A percentile compares a stretch with the other conserved stretches of the same genome.
Evolutionary conservation across 306 rosid genomes (phyloP).

Genomic region (Spatholobus suberectus): DNA sequence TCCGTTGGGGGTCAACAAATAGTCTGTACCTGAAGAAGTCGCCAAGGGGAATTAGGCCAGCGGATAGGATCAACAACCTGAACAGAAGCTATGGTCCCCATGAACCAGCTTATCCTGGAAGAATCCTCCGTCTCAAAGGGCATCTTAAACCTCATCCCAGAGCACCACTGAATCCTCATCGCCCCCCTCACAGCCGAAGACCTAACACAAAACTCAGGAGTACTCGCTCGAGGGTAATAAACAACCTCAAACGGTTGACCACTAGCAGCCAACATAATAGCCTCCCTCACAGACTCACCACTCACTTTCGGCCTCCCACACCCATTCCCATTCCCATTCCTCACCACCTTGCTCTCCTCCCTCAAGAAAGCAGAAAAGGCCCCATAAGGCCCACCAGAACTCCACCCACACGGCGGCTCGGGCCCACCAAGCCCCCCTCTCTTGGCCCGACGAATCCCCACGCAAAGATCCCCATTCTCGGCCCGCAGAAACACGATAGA

Average conservation of each 20-base stretch:
- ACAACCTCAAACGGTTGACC: slow-evolving; percentile 80
- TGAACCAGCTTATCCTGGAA: slow-evolving; percentile 95
- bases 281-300: slow-evolving; percentile 79
- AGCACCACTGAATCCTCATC: slow-evolving; percentile 84
- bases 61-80: slow-evolving; percentile 82
- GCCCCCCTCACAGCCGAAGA: slow-evolving; percentile 74
- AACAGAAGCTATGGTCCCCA: slow-evolving; percentile 93
- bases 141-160: slow-evolving; percentile 99
- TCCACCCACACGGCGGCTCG: slow-evolving; percentile 72
- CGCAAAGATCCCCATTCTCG: slow-evolving; percentile 79
- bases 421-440: slow-evolving; percentile 59
- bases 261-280: slow-evolving; percentile 64
- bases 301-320: slow-evolving; percentile 59
- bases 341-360: slow-evolving; percentile 58
- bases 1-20: too few species aligned
- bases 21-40: slow-evolving; percentile 85
- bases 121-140: slow-evolving; percentile 99
- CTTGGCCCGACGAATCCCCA: slow-evolving; percentile 88
- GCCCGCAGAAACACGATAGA: slow-evolving; percentile 87
- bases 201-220: slow-evolving; percentile 91
- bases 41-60: slow-evolving; percentile 99
- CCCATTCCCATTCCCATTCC: slow-evolving; percentile 44
- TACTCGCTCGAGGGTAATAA: slow-evolving; percentile 81
- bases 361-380: slow-evolving; percentile 68
- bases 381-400: slow-evolving; percentile 49